Conservation (phyloP, 345 rosid genomes). For the Sisymbrium irio region DNA sequence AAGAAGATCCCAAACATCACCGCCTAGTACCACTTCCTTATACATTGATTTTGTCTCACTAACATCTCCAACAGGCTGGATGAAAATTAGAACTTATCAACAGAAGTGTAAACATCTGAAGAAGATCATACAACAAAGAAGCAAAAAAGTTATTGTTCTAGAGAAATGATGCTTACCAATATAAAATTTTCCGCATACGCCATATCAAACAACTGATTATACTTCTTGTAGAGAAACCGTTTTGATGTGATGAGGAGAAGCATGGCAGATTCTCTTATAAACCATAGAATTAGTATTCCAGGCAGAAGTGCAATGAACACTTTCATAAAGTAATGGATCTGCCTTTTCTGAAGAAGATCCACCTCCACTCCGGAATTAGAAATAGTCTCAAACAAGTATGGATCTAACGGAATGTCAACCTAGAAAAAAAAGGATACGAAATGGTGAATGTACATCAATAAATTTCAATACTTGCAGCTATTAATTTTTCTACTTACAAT, state of each 20-base stretch:
- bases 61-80: slow-evolving; percentile 90
- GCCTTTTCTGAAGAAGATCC: slow-evolving; percentile 89
- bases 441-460: slow-evolving; percentile 24
- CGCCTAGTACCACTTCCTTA: slow-evolving; percentile 94
- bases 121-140: not conserved
- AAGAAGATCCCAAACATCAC: slow-evolving; percentile 98
- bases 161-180: slow-evolving; percentile 54
- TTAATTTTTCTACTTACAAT: slow-evolving; percentile 55
- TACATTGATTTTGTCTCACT: slow-evolving; percentile 86
- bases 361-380: slow-evolving; percentile 89
- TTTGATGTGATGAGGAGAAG: slow-evolving; percentile 72
- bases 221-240: slow-evolving; percentile 84
- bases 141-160: not conserved
- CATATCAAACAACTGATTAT: slow-evolving; percentile 86
- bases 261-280: slow-evolving; percentile 77
- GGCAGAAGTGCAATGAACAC: slow-evolving; percentile 76
- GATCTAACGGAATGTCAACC: slow-evolving; percentile 96
- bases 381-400: slow-evolving; percentile 79
- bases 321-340: slow-evolving; percentile 89
- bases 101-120: slow-evolving; percentile 16
- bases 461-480: slow-evolving; percentile 7
- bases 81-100: slow-evolving; percentile 23
- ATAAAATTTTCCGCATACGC: slow-evolving; percentile 92
- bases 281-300: slow-evolving; percentile 74
- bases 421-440: slow-evolving; percentile 33